Evolutionary conservation across 2,329 filamentous ascomycete genomes (phyloP), one percentile per base, ranked within the genome.

Genomic region (Fonsecaea multimorphosa): DNA sequence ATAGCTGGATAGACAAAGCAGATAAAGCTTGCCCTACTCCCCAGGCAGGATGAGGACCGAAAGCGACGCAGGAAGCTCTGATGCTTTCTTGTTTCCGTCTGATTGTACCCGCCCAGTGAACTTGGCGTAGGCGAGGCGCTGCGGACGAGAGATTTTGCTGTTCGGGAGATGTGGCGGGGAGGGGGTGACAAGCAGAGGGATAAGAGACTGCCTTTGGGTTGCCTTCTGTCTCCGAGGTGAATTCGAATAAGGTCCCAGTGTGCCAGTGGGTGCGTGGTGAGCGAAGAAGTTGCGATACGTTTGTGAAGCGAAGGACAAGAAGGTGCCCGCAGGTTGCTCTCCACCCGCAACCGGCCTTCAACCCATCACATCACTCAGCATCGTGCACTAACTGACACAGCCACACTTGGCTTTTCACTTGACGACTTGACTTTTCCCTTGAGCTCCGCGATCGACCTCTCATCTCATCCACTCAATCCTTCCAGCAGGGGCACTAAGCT

Each of bases 371-470:
- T 40, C 44, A 16, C 36, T 34, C 63, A 46, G 16, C 32, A 32
- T 9, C 27, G 12, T 29, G 29, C 61, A 53, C 64, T 62, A 66
- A 34, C 11, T 24, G 31, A 55, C 67, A 66, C 64, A 64, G 67
- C 64, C 64, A 66, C 67, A 62, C 67, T 68, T 64, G 67, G 67
- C 67, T 34, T 49, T 19, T 44, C n/a, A 3, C n/a, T n/a, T n/a
- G n/a, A n/a, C n/a, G n/a, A n/a, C n/a, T 44, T 22, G 40, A 44
- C 40, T 22, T 49, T 49, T 12, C 16, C n/a, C 38, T 11, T 40
- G 4, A 22, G n/a, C 44, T 49, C 44, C 44, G 44, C 44, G 44
- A 49, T 49, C 44, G 44, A 49, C 44, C 44, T 49, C 44, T 49
- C 44, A 49, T 49, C 19, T 49, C 44, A 49, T 11, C 44, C 44